Evolutionary conservation across 2,329 filamentous ascomycete species (phyloP).

Genomic region (Endoconidiophora laricicola): DNA sequence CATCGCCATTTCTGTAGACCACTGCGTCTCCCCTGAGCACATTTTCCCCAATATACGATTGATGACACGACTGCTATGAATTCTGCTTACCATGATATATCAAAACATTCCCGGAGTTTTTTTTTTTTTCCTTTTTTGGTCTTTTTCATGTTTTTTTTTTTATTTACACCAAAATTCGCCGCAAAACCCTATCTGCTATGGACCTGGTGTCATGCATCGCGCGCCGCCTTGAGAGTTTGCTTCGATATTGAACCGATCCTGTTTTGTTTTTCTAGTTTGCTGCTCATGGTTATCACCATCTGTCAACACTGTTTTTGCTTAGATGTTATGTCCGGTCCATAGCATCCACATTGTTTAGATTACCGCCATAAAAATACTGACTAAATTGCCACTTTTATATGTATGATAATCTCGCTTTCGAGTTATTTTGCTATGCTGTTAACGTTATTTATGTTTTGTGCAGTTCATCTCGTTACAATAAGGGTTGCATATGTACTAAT

Average conservation of each 20-base stretch:
- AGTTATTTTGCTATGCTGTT: too few species aligned
- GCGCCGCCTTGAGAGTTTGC: background rate
- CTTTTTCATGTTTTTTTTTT: background rate
- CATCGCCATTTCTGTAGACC: too few species aligned
- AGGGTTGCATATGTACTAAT: too few species aligned
- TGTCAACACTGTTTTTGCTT: slow-evolving; percentile 1
- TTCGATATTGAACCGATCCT: background rate
- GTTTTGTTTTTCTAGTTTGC: slow-evolving; percentile 2
- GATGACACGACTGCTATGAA: slow-evolving; percentile 12
- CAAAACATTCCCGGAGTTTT: slow-evolving; percentile 6
- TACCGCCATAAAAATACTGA: too few species aligned
- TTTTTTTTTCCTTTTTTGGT: slow-evolving; percentile 4
- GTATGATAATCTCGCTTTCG: background rate
- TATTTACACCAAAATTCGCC: background rate
- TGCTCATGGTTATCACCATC: slow-evolving; percentile 10
- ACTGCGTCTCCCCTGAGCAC: too few species aligned
- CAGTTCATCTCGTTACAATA: too few species aligned
- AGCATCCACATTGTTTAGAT: background rate
- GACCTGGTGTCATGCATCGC: background rate
- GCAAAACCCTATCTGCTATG: too few species aligned
- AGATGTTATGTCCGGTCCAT: slow-evolving; percentile 4
- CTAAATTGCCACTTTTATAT: too few species aligned
- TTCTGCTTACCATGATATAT: slow-evolving; percentile 9
- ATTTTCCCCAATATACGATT: slow-evolving; percentile 8
- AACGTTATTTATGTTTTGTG: too few species aligned